Evolutionary conservation across 257 asterid genomes (phyloP).

Genomic region (Capsicum baccatum): DNA sequence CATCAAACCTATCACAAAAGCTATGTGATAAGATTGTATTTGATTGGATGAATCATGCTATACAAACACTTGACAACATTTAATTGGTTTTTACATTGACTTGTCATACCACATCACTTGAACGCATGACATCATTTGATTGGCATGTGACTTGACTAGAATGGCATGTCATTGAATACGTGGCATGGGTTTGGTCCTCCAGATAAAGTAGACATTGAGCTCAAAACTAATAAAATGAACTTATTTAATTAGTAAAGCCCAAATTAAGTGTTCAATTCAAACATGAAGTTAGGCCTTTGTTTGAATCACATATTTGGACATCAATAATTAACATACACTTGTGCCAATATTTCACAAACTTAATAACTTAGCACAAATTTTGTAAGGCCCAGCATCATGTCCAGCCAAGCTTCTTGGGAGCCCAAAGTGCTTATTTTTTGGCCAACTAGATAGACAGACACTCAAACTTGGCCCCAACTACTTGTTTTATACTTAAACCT

Average conservation of each 20-base stretch:
- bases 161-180: not conserved
- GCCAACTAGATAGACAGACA: not conserved
- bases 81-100: not conserved
- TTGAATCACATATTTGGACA: not conserved
- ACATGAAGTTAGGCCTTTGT: not conserved
- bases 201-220: not conserved
- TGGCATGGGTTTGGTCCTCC: not conserved
- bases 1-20: not conserved
- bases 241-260: not conserved
- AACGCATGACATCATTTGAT: not conserved
- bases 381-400: not conserved
- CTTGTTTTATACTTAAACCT: not conserved
- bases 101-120: not conserved
- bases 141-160: not conserved
- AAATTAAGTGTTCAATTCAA: not conserved
- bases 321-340: not conserved
- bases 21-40: not conserved
- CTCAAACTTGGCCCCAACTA: not conserved
- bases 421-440: not conserved
- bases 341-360: not conserved
- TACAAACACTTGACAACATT: not conserved
- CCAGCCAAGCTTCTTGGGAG: not conserved
- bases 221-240: not conserved
- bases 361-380: not conserved
- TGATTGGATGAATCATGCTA: not conserved